phyloP scores from a whole-genome alignment of 306 rosid species.

The Sicyos baderoa region DNA sequence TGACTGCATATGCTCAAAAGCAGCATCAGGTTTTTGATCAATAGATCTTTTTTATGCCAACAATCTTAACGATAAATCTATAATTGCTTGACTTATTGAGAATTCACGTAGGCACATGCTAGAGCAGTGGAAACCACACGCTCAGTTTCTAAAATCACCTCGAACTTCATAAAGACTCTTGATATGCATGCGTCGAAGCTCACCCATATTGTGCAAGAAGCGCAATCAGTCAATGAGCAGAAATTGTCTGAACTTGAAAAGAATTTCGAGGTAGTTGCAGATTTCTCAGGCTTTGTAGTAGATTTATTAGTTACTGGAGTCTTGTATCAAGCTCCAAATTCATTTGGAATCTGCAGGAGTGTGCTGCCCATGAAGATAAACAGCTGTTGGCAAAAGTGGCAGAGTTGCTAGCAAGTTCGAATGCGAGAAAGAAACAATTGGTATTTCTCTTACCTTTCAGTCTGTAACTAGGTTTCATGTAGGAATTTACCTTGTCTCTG shows the following conservation, averaged over 20 bases:
- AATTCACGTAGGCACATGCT: slow-evolving; percentile 59
- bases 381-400: slow-evolving; percentile 86
- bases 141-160: slow-evolving; percentile 71
- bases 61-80: neutral
- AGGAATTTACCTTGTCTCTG: neutral
- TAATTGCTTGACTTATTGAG: neutral
- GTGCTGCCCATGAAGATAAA: slow-evolving; percentile 87
- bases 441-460: slow-evolving; percentile 28
- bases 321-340: neutral
- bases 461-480: too few species aligned
- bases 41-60: neutral
- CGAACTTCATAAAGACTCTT: slow-evolving; percentile 68
- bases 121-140: slow-evolving; percentile 89
- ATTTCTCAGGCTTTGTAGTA: slow-evolving; percentile 12
- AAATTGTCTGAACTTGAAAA: slow-evolving; percentile 76
- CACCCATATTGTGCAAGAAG: slow-evolving; percentile 76
- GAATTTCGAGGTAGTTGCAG: slow-evolving; percentile 80
- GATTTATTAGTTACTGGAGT: neutral
- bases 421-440: slow-evolving; percentile 84
- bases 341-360: slow-evolving; percentile 46
- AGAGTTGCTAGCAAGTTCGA: slow-evolving; percentile 85
- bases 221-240: slow-evolving; percentile 62
- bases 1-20: slow-evolving; percentile 74
- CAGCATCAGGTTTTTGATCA: slow-evolving; percentile 64
- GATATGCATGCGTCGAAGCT: slow-evolving; percentile 77